phyloP scores from a whole-genome alignment of 2,329 filamentous ascomycete genomes.

The Phialemoniopsis sp. region DNA sequence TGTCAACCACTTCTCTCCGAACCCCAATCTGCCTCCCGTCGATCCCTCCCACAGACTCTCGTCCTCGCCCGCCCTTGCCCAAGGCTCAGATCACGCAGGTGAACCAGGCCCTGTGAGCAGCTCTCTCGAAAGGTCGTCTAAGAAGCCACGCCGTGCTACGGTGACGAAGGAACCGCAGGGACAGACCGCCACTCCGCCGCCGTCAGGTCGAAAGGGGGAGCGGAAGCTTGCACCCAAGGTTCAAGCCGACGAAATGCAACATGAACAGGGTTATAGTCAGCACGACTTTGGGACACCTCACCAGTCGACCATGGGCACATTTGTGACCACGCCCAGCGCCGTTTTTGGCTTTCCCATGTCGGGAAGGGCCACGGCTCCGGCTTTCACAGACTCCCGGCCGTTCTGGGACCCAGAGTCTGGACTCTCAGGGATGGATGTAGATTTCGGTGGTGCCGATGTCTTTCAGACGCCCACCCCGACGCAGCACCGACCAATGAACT shows the following conservation, averaged over 20 bases:
- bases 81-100: no score
- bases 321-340: constrained; percentile 44
- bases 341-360: constrained; percentile 59
- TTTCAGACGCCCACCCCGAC: constrained; percentile 32
- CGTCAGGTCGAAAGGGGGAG: constrained; percentile 49
- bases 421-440: constrained; percentile 38
- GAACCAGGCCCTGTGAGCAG: neutral
- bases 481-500: constrained; percentile 44
- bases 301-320: constrained; percentile 41
- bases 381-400: constrained; percentile 33
- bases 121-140: constrained; percentile 28
- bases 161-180: constrained; percentile 29
- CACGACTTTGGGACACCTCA: constrained; percentile 44
- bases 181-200: constrained; percentile 58
- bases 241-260: constrained; percentile 46
- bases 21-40: constrained; percentile 49
- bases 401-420: constrained; percentile 56
- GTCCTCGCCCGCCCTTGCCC: constrained; percentile 48
- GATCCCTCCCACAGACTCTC: constrained; percentile 53
- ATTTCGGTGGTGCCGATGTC: constrained; percentile 44
- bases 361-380: constrained; percentile 45
- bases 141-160: constrained; percentile 40
- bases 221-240: constrained; percentile 51
- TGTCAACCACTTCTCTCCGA: constrained; percentile 56
- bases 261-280: constrained; percentile 50